Base-by-base conservation (phyloP, 2,329 filamentous ascomycete genomes). In the Trichophyton rubrum region DNA sequence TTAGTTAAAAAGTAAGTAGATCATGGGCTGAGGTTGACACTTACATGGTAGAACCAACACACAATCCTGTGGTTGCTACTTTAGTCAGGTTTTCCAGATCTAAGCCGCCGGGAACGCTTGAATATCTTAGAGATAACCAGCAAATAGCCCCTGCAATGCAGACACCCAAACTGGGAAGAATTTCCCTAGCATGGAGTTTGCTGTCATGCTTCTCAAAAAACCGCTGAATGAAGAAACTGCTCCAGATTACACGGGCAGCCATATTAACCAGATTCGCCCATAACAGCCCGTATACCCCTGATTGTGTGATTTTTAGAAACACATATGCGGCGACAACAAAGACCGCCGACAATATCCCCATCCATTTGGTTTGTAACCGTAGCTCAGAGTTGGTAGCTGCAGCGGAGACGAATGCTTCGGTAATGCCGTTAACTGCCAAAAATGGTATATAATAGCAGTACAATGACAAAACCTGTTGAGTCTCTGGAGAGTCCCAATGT, bases 371-470 rank as follows among this genome's bases (percentile, higher is more conserved):
- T 72, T 99, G 93, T 3, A 71, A 73, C 64, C 89, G 84, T 2
- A 99, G 82, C 66, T 97, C 82, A 3, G 79, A 74, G 64, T 89
- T 82, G 0, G 82, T 86, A 0, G 92, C 91, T 0, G 95, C 89
- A 1, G 89, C 90, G 0, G 91, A 86, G 15, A 97, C 91, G 67
- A 99, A 97, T 0, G 90, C 89, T 74, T 99, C 93, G 1, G 87
- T 84, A 22, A 97, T 83, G 58, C 93, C 93, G 69, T 99, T 99
- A 67, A 95, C 77, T 2, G 92, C 93, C 3, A 97, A 81, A 27
- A 97, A 84, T 0, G 93, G 93, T 62, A 99, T 89, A 75, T 96
- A 97, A 73, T 90, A 90, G 75, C 89, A 91, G 73, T 96, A 99
- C 0, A 81, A 81, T 0, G 86, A 84, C 5, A 99, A 80, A 2